Evolutionary conservation across 2,329 filamentous ascomycete species (phyloP).

Genomic region (Colletotrichum melonis): DNA sequence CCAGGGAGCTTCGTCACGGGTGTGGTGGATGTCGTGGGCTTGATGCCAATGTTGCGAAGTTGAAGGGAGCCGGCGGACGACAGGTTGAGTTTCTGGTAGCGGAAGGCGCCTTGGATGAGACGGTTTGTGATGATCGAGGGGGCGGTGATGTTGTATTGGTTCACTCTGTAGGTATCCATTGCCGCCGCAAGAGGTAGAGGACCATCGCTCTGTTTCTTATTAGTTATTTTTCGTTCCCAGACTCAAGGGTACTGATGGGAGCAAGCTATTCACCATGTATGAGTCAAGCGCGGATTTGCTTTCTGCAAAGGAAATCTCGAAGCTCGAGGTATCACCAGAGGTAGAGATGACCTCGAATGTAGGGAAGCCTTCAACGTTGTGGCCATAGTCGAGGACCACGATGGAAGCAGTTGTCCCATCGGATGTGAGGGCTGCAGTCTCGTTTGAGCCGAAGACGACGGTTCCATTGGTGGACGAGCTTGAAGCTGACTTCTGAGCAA

Average conservation of each 20-base stretch:
- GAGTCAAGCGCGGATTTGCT: background rate
- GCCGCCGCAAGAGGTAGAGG: constrained; percentile 48
- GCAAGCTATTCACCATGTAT: background rate
- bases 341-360: constrained; percentile 21
- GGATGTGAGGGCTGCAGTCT: background rate
- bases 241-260: background rate
- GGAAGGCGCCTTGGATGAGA: constrained; percentile 47
- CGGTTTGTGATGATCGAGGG: constrained; percentile 41
- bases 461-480: background rate
- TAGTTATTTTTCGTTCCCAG: background rate
- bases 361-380: constrained; percentile 12
- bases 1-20: constrained; percentile 41
- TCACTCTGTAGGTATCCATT: constrained; percentile 50
- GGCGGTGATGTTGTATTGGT: constrained; percentile 46
- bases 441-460: background rate
- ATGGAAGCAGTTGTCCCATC: background rate
- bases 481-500: background rate
- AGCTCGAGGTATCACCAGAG: constrained; percentile 8
- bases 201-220: constrained; percentile 39
- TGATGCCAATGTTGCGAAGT: constrained; percentile 43
- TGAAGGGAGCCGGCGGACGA: constrained; percentile 47
- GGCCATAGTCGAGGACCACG: constrained; percentile 16
- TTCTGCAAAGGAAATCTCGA: constrained; percentile 21
- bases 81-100: constrained; percentile 49
- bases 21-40: constrained; percentile 38